Conservation (phyloP, 2,329 filamentous ascomycete species). For the Lasiodiplodia hormozganensis region DNA sequence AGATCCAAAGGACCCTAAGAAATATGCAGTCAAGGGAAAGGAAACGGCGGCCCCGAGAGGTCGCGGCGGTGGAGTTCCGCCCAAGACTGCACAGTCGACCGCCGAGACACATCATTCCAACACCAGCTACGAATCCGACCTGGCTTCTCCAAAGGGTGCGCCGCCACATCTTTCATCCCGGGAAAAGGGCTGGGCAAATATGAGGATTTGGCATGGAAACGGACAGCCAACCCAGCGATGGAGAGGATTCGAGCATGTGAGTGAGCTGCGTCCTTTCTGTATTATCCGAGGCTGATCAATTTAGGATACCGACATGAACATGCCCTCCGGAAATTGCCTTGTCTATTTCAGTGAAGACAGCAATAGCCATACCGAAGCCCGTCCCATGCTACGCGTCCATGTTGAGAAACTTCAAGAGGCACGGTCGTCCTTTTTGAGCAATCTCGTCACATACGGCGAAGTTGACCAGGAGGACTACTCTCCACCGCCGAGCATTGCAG, state of each 20-base stretch:
- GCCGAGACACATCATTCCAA: conserved; percentile 16
- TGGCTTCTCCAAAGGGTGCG: conserved; percentile 2
- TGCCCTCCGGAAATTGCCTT: conserved; percentile 40
- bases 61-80: conserved; percentile 47
- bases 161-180: not conserved
- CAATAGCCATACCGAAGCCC: conserved; percentile 41
- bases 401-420: conserved; percentile 44
- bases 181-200: conserved; percentile 44
- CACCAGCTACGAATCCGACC: conserved; percentile 15
- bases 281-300: conserved; percentile 26
- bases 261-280: conserved; percentile 10
- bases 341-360: conserved; percentile 48
- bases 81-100: conserved; percentile 31
- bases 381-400: conserved; percentile 45
- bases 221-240: conserved; percentile 43
- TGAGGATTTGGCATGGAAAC: conserved; percentile 45
- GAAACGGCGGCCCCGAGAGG: conserved; percentile 47
- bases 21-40: conserved; percentile 46
- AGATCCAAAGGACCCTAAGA: conserved; percentile 38
- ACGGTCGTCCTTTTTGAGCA: conserved; percentile 46
- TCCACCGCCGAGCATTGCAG: conserved; percentile 18
- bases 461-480: conserved; percentile 41
- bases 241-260: conserved; percentile 46
- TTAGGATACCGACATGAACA: conserved; percentile 49
- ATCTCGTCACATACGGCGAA: conserved; percentile 44